phyloP scores from a whole-genome alignment of 78 protist genomes.

The Pelomyxa schiedti region DNA sequence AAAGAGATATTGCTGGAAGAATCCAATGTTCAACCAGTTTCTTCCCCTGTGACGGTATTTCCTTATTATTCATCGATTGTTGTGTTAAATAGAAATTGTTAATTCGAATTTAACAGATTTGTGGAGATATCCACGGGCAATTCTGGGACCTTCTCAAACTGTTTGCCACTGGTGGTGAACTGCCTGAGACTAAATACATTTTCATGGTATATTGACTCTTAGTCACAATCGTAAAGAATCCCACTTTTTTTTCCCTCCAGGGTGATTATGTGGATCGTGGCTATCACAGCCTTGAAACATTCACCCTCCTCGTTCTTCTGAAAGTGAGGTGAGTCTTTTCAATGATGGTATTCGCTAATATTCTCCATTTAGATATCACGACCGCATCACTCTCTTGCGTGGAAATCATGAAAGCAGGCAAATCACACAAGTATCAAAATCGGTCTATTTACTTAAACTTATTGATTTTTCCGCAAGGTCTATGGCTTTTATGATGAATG shows the following conservation, averaged over 20 bases:
- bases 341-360: too few species aligned
- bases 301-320: constrained; percentile 74
- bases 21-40: constrained; percentile 87
- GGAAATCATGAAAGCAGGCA: constrained; percentile 70
- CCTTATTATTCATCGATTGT: too few species aligned
- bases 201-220: constrained; percentile 76
- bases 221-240: not conserved
- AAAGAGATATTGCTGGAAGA: constrained; percentile 85
- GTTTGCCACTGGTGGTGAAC: constrained; percentile 82
- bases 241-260: constrained; percentile 25
- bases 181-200: constrained; percentile 85
- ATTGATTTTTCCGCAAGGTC: too few species aligned
- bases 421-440: constrained; percentile 66
- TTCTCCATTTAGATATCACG: too few species aligned
- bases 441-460: too few species aligned
- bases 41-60: constrained; percentile 91
- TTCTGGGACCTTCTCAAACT: constrained; percentile 93
- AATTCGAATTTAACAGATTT: constrained; percentile 43
- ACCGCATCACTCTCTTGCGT: constrained; percentile 32
- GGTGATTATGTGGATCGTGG: constrained; percentile 99
- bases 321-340: constrained; percentile 81
- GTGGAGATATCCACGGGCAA: constrained; percentile 98
- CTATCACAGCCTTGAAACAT: constrained; percentile 89
- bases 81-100: constrained; percentile 9
- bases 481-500: constrained; percentile 98